Conservation (phyloP, 768 basidiomycete species). For the Russula sp. region DNA sequence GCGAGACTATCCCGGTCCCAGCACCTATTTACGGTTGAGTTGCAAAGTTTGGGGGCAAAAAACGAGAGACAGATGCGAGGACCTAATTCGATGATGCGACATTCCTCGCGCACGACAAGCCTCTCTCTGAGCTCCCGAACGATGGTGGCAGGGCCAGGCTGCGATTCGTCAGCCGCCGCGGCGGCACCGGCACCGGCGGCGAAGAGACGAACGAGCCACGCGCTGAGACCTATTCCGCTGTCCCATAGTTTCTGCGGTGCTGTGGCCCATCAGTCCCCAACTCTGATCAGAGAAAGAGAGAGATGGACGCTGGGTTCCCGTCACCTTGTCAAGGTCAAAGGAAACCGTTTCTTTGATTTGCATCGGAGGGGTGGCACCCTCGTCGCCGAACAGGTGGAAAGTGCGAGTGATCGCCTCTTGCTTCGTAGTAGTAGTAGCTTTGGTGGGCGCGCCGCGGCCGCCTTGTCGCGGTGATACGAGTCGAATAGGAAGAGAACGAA, state of each 20-base stretch:
- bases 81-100: slow-evolving; percentile 69
- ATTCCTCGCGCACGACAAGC: slow-evolving; percentile 37
- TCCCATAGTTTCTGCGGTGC: slow-evolving; percentile 88
- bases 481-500: slow-evolving; percentile 62
- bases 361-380: slow-evolving; percentile 31
- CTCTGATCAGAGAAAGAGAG: not conserved
- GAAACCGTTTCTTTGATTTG: slow-evolving; percentile 73
- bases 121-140: slow-evolving; percentile 30
- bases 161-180: not conserved
- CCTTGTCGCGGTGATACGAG: slow-evolving; percentile 32
- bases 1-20: slow-evolving; percentile 78
- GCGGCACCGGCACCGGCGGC: not conserved
- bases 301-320: not conserved
- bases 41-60: not conserved
- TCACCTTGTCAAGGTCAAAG: slow-evolving; percentile 91
- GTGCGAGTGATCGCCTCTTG: slow-evolving; percentile 64
- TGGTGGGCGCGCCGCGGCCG: slow-evolving; percentile 14
- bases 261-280: not conserved
- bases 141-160: not conserved
- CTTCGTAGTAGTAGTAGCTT: slow-evolving; percentile 33
- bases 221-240: slow-evolving; percentile 79
- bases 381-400: slow-evolving; percentile 35
- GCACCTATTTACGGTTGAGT: slow-evolving; percentile 45
- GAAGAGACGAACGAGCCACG: slow-evolving; percentile 55
- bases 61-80: slow-evolving; percentile 7